A percentile compares a stretch with the other conserved stretches of the same genome.
These are phyloP conservation scores for Pelomyxa schiedti DNA, from an alignment of 78 protist genomes.

Conservation along the genomic window DNA sequence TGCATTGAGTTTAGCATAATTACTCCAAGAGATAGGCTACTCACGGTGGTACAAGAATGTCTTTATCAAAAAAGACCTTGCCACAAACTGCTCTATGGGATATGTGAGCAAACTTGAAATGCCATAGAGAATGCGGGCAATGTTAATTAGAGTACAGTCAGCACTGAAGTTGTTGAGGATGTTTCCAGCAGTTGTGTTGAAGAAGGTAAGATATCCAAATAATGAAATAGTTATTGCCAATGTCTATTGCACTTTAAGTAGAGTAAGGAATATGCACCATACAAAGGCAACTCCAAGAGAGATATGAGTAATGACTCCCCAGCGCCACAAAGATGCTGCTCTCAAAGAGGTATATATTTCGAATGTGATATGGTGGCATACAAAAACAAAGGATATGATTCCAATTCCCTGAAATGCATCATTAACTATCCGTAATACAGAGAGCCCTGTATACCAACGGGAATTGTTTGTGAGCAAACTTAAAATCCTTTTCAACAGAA, in stretches of 20 bases:
- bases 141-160: background rate
- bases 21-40: background rate
- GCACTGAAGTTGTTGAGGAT: constrained; percentile 2
- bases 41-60: too few relatives aligned
- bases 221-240: too few relatives aligned
- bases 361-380: constrained; percentile 10
- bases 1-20: background rate
- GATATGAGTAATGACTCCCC: background rate
- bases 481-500: background rate
- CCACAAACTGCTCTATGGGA: constrained; percentile 8
- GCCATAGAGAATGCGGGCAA: background rate
- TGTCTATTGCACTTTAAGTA: too few relatives aligned
- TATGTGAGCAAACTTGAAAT: constrained; percentile 5
- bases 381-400: background rate
- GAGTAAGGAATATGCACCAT: too few relatives aligned
- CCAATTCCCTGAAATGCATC: constrained; percentile 9
- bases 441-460: too few relatives aligned
- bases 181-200: background rate
- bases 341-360: too few relatives aligned
- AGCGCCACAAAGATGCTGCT: too few relatives aligned
- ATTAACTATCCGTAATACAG: too few relatives aligned
- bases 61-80: background rate
- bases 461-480: background rate
- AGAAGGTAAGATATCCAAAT: background rate
- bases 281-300: background rate